Evolutionary conservation across 208 protist species (phyloP).

Genomic region (Trypanosoma boissoni): DNA sequence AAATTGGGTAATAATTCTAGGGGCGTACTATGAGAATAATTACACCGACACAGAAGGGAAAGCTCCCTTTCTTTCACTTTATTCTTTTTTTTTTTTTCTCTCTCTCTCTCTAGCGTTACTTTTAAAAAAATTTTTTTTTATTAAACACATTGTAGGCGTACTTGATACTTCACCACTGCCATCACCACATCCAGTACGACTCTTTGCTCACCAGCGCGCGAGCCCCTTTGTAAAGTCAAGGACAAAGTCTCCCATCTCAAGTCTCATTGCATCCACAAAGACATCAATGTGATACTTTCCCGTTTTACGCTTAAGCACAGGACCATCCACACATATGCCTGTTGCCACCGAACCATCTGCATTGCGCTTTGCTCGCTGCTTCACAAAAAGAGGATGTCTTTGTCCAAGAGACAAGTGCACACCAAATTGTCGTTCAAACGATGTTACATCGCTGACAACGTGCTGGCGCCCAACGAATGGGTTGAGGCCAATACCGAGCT

Average conservation of each 20-base stretch:
- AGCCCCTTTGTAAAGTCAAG: conserved; percentile 79
- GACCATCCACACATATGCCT: conserved; percentile 51
- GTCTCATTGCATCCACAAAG: conserved; percentile 63
- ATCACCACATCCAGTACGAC: too few relatives aligned
- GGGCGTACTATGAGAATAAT: too few relatives aligned
- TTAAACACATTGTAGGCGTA: too few relatives aligned
- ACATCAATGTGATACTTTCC: conserved; percentile 91
- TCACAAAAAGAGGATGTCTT: conserved; percentile 88
- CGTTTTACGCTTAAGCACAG: conserved; percentile 79
- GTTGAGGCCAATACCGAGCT: conserved; percentile 90
- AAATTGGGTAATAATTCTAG: too few relatives aligned
- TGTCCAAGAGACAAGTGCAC: conserved; percentile 87
- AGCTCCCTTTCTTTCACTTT: too few relatives aligned
- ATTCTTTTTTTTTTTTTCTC: too few relatives aligned
- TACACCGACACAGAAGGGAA: too few relatives aligned
- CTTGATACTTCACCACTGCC: too few relatives aligned
- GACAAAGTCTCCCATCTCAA: conserved; percentile 50
- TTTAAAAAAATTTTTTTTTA: too few relatives aligned
- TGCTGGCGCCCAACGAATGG: conserved; percentile 71
- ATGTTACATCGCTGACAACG: conserved; percentile 85
- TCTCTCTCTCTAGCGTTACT: too few relatives aligned
- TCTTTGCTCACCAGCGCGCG: conserved; percentile 20
- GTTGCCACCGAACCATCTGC: conserved; percentile 49
- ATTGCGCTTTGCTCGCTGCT: conserved; percentile 68
- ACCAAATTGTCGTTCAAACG: conserved; percentile 90